These are phyloP conservation scores for Aspergillus piperis DNA, from an alignment of 2,329 filamentous ascomycete species.

Conservation along the genomic window DNA sequence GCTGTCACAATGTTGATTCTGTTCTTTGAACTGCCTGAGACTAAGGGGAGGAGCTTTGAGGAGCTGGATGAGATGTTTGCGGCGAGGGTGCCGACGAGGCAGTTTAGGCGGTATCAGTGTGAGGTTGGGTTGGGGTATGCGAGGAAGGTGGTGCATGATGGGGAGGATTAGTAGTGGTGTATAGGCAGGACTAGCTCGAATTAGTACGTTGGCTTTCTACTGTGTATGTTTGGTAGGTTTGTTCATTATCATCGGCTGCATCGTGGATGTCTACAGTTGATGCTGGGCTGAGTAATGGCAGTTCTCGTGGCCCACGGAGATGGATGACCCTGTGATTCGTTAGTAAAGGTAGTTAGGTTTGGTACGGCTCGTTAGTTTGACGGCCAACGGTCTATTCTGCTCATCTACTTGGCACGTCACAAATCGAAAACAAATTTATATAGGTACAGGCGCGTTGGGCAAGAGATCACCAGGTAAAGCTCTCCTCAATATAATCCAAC, in stretches of 20 bases:
- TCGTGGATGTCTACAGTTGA: too few relatives aligned
- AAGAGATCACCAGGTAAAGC: slow-evolving; percentile 56
- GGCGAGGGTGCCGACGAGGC: slow-evolving; percentile 7
- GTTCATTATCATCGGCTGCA: too few relatives aligned
- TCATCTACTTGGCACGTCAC: too few relatives aligned
- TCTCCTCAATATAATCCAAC: slow-evolving; percentile 76
- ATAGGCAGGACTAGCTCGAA: too few relatives aligned
- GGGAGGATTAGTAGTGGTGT: neutral
- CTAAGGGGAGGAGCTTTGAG: slow-evolving; percentile 15
- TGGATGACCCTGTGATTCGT: too few relatives aligned
- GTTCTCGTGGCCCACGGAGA: too few relatives aligned
- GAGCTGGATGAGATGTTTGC: slow-evolving; percentile 22
- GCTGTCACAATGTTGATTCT: neutral
- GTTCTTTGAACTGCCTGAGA: slow-evolving; percentile 10
- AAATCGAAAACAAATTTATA: neutral
- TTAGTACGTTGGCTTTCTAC: too few relatives aligned
- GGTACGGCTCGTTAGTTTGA: too few relatives aligned
- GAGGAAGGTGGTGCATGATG: neutral
- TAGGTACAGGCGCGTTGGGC: slow-evolving; percentile 23
- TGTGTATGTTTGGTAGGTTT: too few relatives aligned
- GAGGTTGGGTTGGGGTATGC: neutral
- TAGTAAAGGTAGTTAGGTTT: too few relatives aligned
- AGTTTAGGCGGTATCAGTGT: slow-evolving; percentile 9
- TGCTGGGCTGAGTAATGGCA: too few relatives aligned
- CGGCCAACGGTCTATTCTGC: too few relatives aligned